Conservation (phyloP, 2,329 filamentous ascomycete genomes). For the Allantophomopsis cytisporea region DNA sequence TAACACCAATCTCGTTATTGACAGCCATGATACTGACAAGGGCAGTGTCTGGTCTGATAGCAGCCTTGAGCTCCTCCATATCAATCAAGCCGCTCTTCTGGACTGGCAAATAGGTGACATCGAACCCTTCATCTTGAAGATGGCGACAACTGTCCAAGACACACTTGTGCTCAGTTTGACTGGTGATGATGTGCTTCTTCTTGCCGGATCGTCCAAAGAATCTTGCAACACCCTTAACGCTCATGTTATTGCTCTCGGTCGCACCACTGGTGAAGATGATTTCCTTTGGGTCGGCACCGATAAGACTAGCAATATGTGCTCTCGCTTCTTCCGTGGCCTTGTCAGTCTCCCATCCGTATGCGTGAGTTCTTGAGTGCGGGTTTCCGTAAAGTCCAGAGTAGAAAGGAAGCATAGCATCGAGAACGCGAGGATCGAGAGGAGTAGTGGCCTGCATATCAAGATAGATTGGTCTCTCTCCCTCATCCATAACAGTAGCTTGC, state of each 20-base stretch:
- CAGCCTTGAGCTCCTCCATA: conserved; percentile 72
- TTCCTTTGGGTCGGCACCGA: conserved; percentile 92
- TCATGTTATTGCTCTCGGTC: conserved; percentile 99
- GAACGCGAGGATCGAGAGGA: conserved; percentile 82
- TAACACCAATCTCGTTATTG: conserved; percentile 99
- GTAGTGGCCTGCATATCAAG: conserved; percentile 98
- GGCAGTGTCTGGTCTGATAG: conserved; percentile 81
- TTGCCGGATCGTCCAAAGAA: conserved; percentile 90
- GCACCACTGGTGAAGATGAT: conserved; percentile 98
- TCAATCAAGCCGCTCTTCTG: conserved; percentile 74
- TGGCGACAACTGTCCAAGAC: conserved; percentile 94
- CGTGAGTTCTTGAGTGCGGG: conserved; percentile 92
- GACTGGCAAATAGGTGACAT: conserved; percentile 93
- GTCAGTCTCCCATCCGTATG: conserved; percentile 97
- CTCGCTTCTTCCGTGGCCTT: conserved; percentile 83
- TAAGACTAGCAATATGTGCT: conserved; percentile 68
- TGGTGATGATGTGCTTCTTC: conserved; percentile 97
- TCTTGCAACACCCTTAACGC: conserved; percentile 91
- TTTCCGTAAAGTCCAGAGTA: conserved; percentile 92
- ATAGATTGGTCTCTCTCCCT: conserved; percentile 88
- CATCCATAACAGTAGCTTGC: conserved; percentile 84
- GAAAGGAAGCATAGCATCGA: conserved; percentile 94
- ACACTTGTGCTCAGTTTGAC: conserved; percentile 97
- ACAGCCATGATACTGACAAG: conserved; percentile 97
- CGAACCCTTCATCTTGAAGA: conserved; percentile 91